Evolutionary conservation across 2,329 filamentous ascomycete species (phyloP).

Genomic region (Hymenoscyphus infarciens): DNA sequence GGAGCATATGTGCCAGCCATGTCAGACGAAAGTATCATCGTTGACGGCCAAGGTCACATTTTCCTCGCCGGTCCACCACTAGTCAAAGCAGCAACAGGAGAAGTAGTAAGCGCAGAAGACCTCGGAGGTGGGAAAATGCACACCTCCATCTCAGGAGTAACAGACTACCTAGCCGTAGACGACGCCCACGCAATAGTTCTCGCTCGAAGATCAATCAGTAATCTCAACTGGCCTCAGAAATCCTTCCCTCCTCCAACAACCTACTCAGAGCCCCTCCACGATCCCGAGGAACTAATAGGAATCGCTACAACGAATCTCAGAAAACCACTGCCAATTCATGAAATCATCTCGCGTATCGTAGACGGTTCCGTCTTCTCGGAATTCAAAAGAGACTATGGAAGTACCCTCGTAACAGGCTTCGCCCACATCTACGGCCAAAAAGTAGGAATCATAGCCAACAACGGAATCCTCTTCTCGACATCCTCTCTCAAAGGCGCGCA

Average conservation of each 20-base stretch:
- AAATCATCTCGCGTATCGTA: slow-evolving; percentile 89
- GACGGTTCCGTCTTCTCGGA: slow-evolving; percentile 88
- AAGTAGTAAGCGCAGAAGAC: slow-evolving; percentile 86
- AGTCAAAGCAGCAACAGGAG: slow-evolving; percentile 93
- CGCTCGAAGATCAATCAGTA: slow-evolving; percentile 76
- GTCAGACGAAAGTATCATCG: slow-evolving; percentile 97
- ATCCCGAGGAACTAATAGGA: slow-evolving; percentile 74
- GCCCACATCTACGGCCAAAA: slow-evolving; percentile 84
- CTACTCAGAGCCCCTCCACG: slow-evolving; percentile 77
- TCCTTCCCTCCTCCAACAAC: slow-evolving; percentile 39
- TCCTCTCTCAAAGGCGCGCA: slow-evolving; percentile 91
- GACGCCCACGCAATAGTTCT: slow-evolving; percentile 89
- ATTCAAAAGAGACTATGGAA: slow-evolving; percentile 90
- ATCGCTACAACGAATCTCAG: slow-evolving; percentile 89
- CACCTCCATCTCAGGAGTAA: slow-evolving; percentile 85
- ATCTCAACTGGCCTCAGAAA: slow-evolving; percentile 78
- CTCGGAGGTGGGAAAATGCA: slow-evolving; percentile 88
- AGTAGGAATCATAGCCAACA: slow-evolving; percentile 92
- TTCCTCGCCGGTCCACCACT: slow-evolving; percentile 92
- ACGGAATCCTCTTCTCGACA: slow-evolving; percentile 89
- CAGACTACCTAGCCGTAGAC: slow-evolving; percentile 91
- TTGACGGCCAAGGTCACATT: slow-evolving; percentile 92
- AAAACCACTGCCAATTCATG: slow-evolving; percentile 78
- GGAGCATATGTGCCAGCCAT: slow-evolving; percentile 96
- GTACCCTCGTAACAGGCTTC: slow-evolving; percentile 87